phyloP scores from a whole-genome alignment of 768 basidiomycete species.

The Clathrus columnatus region DNA sequence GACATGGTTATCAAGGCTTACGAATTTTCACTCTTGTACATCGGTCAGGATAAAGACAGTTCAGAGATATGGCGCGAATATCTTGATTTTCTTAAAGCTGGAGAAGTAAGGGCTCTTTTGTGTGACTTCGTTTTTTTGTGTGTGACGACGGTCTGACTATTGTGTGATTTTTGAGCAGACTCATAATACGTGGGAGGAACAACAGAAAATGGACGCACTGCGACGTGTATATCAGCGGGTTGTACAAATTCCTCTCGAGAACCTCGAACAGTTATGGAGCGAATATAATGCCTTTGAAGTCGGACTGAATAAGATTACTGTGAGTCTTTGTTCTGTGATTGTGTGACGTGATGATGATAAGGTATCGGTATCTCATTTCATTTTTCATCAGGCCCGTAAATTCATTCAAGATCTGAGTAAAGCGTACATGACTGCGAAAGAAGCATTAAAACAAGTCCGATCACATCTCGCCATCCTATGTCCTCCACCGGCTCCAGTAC shows the following conservation, averaged over 20 bases:
- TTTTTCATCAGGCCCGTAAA: constrained; percentile 67
- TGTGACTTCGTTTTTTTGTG: constrained; percentile 1
- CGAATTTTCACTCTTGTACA: constrained; percentile 83
- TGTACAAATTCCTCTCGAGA: constrained; percentile 89
- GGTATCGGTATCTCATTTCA: constrained; percentile 12
- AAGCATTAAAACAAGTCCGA: constrained; percentile 70
- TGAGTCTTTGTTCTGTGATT: constrained; percentile 19
- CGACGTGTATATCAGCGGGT: constrained; percentile 91
- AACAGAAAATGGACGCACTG: constrained; percentile 89
- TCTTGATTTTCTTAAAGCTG: constrained; percentile 76
- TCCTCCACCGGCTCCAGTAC: constrained; percentile 32
- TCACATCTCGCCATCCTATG: constrained; percentile 57
- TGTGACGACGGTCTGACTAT: neutral
- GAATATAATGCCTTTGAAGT: constrained; percentile 92
- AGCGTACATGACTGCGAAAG: constrained; percentile 90
- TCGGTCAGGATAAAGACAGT: constrained; percentile 88
- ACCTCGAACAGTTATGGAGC: constrained; percentile 88
- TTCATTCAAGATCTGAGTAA: constrained; percentile 91
- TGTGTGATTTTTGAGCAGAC: constrained; percentile 31
- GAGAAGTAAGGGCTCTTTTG: constrained; percentile 48
- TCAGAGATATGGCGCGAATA: constrained; percentile 93
- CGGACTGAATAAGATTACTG: constrained; percentile 79
- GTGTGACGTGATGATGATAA: neutral
- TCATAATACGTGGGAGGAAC: constrained; percentile 87
- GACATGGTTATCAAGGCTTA: constrained; percentile 81